Percentiles rank a stretch among this genome's conserved stretches.
Conservation (phyloP, 202 grass and related monocot species). For the Panicum virgatum region DNA sequence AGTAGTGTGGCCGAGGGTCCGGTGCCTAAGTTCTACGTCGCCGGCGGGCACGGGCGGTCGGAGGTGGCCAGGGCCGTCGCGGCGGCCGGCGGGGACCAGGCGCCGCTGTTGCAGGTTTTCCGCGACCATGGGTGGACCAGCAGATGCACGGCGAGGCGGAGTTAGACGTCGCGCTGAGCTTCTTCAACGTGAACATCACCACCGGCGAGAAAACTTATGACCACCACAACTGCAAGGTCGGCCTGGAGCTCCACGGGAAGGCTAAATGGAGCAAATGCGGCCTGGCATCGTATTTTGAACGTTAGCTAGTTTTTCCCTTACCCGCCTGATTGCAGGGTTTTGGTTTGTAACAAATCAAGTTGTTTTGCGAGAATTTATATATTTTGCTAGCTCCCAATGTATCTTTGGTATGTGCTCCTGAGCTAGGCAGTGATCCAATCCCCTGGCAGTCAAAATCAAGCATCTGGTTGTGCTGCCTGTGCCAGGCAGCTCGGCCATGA, state of each 20-base stretch:
- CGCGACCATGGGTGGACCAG: conserved; percentile 16
- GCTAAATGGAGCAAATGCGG: not conserved
- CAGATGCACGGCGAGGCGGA: not conserved
- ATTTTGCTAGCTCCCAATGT: too few species aligned
- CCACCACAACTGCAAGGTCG: not conserved
- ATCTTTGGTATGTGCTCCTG: too few species aligned
- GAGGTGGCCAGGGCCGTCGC: not conserved
- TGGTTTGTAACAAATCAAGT: too few species aligned
- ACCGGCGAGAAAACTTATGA: not conserved
- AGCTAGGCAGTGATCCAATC: too few species aligned
- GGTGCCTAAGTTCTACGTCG: not conserved
- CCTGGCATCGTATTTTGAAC: too few species aligned
- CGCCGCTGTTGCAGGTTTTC: not conserved
- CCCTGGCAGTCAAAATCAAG: too few species aligned
- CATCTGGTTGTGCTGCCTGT: too few species aligned
- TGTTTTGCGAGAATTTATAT: too few species aligned
- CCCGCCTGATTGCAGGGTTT: too few species aligned
- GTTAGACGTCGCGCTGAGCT: not conserved
- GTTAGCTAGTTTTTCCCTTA: too few species aligned
- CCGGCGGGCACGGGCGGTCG: not conserved
- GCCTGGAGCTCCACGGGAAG: not conserved
- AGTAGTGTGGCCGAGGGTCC: not conserved
- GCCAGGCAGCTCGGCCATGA: too few species aligned
- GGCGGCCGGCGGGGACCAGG: not conserved
- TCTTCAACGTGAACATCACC: not conserved